A percentile compares a stretch with the other conserved stretches of the same genome.
These are phyloP conservation scores for Sporothrix variecibatus DNA, from an alignment of 2,329 filamentous ascomycete species.

Conservation along the genomic window DNA sequence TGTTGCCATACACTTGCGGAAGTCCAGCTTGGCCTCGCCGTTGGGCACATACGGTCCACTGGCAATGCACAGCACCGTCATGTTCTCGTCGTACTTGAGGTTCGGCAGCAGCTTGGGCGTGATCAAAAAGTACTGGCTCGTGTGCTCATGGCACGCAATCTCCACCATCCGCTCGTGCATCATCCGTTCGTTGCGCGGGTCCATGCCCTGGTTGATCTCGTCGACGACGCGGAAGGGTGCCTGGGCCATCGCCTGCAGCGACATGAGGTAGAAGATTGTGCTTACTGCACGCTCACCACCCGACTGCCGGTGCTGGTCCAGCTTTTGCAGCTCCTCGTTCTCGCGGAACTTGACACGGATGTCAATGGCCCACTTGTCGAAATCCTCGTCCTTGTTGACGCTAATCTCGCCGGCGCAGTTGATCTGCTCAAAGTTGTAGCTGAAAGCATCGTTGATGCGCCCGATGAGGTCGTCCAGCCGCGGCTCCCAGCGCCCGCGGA, in stretches of 20 bases:
- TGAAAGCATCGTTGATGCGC: conserved; percentile 87
- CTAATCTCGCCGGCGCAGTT: conserved; percentile 89
- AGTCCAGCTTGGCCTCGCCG: conserved; percentile 55
- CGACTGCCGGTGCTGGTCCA: conserved; percentile 91
- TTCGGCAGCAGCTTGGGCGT: conserved; percentile 91
- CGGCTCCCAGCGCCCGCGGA: conserved; percentile 80
- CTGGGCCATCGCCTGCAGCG: conserved; percentile 87
- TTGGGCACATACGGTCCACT: conserved; percentile 74
- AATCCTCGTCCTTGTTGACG: conserved; percentile 88
- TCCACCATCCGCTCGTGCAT: conserved; percentile 98
- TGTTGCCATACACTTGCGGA: conserved; percentile 35
- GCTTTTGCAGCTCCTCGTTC: conserved; percentile 77
- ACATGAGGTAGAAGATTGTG: conserved; percentile 99
- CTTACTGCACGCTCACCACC: conserved; percentile 95
- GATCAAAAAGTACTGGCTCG: conserved; percentile 91
- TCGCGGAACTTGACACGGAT: conserved; percentile 95
- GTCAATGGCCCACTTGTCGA: conserved; percentile 90
- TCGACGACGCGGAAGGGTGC: conserved; percentile 97
- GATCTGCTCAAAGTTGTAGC: conserved; percentile 91
- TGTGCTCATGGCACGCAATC: conserved; percentile 84
- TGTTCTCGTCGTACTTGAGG: conserved; percentile 82
- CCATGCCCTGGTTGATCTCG: conserved; percentile 99
- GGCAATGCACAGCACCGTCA: conserved; percentile 92
- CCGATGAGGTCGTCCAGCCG: conserved; percentile 73
- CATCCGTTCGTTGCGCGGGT: conserved; percentile 96